Evolutionary conservation across 2,329 filamentous ascomycete species (phyloP).

Genomic region (Talaromyces sp.): DNA sequence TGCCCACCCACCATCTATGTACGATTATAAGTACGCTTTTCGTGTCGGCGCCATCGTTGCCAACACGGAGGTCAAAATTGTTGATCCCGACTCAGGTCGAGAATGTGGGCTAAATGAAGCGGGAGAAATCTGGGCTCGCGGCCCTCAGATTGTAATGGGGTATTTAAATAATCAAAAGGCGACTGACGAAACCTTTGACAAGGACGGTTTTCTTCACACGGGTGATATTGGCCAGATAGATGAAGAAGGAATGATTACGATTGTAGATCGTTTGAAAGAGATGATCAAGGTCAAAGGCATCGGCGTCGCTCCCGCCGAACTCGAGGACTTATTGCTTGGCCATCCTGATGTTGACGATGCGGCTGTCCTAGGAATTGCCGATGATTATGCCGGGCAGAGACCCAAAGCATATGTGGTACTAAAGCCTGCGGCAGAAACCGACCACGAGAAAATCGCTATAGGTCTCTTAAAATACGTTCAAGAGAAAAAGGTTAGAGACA

Average conservation of each 20-base stretch:
- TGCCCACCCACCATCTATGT: slow-evolving; percentile 53
- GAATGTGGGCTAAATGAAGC: slow-evolving; percentile 51
- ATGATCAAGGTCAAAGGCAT: slow-evolving; percentile 63
- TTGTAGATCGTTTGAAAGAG: slow-evolving; percentile 47
- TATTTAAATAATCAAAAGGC: slow-evolving; percentile 71
- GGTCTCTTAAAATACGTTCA: slow-evolving; percentile 59
- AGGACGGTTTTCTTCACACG: slow-evolving; percentile 54
- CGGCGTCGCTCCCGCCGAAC: slow-evolving; percentile 58
- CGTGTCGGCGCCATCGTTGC: slow-evolving; percentile 46
- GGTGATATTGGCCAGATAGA: slow-evolving; percentile 63
- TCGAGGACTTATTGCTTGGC: slow-evolving; percentile 59
- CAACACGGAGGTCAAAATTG: slow-evolving; percentile 56
- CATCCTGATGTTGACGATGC: slow-evolving; percentile 54
- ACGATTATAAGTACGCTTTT: slow-evolving; percentile 49
- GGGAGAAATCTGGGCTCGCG: slow-evolving; percentile 65
- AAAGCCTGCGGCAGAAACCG: slow-evolving; percentile 26
- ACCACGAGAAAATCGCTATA: slow-evolving; percentile 30
- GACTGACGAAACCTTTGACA: slow-evolving; percentile 65
- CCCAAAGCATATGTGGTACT: slow-evolving; percentile 55
- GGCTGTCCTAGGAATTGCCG: slow-evolving; percentile 40
- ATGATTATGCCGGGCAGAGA: slow-evolving; percentile 46
- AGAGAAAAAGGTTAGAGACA: slow-evolving; percentile 58
- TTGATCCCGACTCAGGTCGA: slow-evolving; percentile 47
- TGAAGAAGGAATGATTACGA: slow-evolving; percentile 49
- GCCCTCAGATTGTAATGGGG: slow-evolving; percentile 63